Percentiles rank a stretch among this genome's conserved stretches.
phyloP scores from a whole-genome alignment of 768 basidiomycete species.

The Suillus americanus region DNA sequence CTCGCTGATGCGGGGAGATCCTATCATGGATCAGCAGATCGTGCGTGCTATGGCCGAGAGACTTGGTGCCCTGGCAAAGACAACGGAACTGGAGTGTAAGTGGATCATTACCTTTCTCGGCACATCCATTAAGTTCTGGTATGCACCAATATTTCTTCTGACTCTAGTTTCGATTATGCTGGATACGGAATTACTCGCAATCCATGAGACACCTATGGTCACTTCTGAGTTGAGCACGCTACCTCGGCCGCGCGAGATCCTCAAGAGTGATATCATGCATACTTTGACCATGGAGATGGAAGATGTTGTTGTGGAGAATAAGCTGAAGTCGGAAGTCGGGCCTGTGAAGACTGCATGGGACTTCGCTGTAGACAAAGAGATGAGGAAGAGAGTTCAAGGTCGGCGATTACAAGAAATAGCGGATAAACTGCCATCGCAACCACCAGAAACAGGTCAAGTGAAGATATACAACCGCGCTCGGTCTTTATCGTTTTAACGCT shows the following conservation, averaged over 20 bases:
- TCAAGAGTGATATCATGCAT: conserved; percentile 37
- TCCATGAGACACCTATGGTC: conserved; percentile 37
- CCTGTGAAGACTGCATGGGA: conserved; percentile 60
- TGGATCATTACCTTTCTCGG: conserved; percentile 3
- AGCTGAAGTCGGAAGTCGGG: conserved; percentile 53
- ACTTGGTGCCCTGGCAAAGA: conserved; percentile 39
- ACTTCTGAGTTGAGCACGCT: conserved; percentile 21
- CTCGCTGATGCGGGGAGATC: conserved; percentile 26
- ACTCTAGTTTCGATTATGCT: conserved; percentile 49
- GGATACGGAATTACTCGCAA: conserved; percentile 52
- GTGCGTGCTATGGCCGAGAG: conserved; percentile 43
- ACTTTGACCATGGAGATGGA: conserved; percentile 58
- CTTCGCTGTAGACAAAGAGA: conserved; percentile 32
- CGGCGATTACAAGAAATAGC: not conserved
- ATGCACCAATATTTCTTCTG: not conserved
- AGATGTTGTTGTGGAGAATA: conserved; percentile 62
- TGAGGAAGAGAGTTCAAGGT: not conserved
- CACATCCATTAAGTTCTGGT: conserved; percentile 4
- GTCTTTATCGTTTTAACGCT: conserved; percentile 23
- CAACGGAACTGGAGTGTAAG: conserved; percentile 58
- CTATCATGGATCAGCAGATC: conserved; percentile 18
- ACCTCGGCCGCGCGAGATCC: conserved; percentile 29
- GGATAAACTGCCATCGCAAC: not conserved
- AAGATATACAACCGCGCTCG: conserved; percentile 22
- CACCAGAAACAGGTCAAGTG: not conserved